Percentiles rank a stretch among this genome's conserved stretches.
These are phyloP conservation scores for Solanum piurae DNA, from an alignment of 257 asterid species.

Conservation along the genomic window DNA sequence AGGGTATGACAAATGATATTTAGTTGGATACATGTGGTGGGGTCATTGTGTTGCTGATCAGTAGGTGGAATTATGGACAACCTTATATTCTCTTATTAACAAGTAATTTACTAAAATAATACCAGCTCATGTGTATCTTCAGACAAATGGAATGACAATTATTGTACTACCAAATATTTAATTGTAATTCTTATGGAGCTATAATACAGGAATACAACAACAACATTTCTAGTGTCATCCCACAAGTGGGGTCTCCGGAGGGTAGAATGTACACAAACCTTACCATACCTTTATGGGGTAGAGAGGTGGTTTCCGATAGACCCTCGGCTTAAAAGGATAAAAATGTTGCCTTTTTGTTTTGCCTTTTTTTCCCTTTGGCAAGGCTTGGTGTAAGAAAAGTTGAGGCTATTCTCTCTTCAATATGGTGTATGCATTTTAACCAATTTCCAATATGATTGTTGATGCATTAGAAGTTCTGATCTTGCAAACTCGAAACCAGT, in stretches of 20 bases:
- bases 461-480: not conserved
- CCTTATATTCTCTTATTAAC: not conserved
- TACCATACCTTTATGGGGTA: not conserved
- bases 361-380: not conserved
- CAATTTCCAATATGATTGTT: not conserved
- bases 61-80: not conserved
- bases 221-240: not conserved
- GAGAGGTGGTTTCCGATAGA: not conserved
- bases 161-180: not conserved
- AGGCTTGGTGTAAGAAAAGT: not conserved
- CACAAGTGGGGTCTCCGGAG: not conserved
- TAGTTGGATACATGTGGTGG: slow-evolving; percentile 18
- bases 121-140: not conserved
- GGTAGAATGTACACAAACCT: not conserved
- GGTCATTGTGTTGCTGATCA: slow-evolving; percentile 2
- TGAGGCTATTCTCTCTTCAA: not conserved
- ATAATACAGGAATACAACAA: not conserved
- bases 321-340: not conserved
- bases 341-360: not conserved
- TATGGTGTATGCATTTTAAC: not conserved
- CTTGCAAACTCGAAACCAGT: not conserved
- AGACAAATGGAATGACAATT: not conserved
- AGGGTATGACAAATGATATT: not conserved
- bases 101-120: not conserved
- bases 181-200: not conserved